Percentiles rank a stretch among this genome's conserved stretches.
Conservation (phyloP, 2,329 filamentous ascomycete genomes). For the Talaromyces pinophilus region DNA sequence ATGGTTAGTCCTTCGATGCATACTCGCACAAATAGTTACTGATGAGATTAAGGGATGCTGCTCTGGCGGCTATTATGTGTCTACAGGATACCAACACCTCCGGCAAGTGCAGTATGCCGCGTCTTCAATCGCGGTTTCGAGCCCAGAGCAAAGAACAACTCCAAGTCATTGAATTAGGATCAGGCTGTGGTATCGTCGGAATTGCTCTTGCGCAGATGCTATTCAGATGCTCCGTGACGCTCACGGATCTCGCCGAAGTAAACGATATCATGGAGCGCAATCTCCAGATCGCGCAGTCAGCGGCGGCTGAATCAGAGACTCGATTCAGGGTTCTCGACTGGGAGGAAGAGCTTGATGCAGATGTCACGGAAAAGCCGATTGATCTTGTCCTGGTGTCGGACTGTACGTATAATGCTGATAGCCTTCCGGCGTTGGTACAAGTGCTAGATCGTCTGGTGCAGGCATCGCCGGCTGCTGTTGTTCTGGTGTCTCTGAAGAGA, state of each 20-base stretch:
- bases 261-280: constrained; percentile 62
- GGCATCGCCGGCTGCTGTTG: constrained; percentile 51
- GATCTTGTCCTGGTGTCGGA: constrained; percentile 68
- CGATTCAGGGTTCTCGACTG: constrained; percentile 62
- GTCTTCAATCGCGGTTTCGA: constrained; percentile 30
- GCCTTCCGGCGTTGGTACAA: constrained; percentile 62
- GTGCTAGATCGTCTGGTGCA: constrained; percentile 55
- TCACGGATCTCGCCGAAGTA: constrained; percentile 68
- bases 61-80: constrained; percentile 58
- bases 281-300: constrained; percentile 47
- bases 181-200: constrained; percentile 69
- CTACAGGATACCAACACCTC: constrained; percentile 45
- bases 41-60: constrained; percentile 54
- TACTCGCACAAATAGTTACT: not conserved
- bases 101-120: constrained; percentile 31
- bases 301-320: constrained; percentile 46
- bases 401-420: constrained; percentile 73
- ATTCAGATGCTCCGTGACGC: constrained; percentile 54
- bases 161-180: constrained; percentile 64
- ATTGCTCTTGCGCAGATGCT: constrained; percentile 61
- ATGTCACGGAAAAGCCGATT: constrained; percentile 43
- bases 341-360: constrained; percentile 54
- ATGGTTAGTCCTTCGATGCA: constrained; percentile 53
- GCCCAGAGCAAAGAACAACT: constrained; percentile 37
- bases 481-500: constrained; percentile 66